Evolutionary conservation across 345 rosid species (phyloP).

Genomic region (Carallia brachiata): DNA sequence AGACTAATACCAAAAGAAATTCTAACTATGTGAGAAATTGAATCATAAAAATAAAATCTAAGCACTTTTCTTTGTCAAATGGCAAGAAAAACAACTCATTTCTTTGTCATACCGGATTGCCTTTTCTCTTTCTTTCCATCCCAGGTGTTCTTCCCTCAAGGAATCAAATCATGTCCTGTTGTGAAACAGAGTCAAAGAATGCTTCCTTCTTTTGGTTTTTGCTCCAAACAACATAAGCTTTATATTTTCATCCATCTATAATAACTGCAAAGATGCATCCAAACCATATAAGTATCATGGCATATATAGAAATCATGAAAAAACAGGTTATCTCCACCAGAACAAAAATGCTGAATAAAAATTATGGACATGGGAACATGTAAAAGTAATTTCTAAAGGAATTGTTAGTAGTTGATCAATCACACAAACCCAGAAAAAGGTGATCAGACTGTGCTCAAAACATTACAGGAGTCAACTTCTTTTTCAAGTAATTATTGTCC

Average conservation of each 20-base stretch:
- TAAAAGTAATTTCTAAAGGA: no score
- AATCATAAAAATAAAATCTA: not conserved
- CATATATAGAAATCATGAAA: no score
- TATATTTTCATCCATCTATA: no score
- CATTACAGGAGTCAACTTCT: no score
- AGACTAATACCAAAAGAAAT: not conserved
- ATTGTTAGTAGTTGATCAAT: no score
- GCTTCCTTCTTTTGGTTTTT: constrained; percentile 75
- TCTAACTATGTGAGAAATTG: not conserved
- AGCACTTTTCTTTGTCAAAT: constrained; percentile 90
- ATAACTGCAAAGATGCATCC: no score
- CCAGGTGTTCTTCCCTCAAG: constrained; percentile 33
- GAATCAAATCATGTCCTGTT: constrained; percentile 61
- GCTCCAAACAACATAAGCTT: no score
- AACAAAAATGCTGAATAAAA: not conserved
- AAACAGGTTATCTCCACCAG: not conserved
- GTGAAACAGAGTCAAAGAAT: constrained; percentile 68
- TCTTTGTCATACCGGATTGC: constrained; percentile 27
- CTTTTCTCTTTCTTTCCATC: constrained; percentile 52
- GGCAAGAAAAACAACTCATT: constrained; percentile 90
- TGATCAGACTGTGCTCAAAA: no score
- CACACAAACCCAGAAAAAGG: no score
- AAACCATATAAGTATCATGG: no score
- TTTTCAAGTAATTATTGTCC: no score
- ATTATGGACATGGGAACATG: no score